Conservation (phyloP, 306 rosid species). For the Vigna mungo region DNA sequence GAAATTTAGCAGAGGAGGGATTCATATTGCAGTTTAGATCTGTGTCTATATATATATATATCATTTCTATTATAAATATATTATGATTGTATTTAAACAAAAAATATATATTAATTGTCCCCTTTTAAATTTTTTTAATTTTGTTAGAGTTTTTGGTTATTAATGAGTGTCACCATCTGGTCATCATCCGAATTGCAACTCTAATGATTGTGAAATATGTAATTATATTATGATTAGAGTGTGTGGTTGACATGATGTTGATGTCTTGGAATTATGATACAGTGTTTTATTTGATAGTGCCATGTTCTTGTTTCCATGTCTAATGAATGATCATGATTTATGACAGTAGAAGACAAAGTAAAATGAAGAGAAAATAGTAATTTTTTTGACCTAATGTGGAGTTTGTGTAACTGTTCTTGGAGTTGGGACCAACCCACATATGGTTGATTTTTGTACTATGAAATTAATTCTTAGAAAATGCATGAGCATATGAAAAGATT, state of each 20-base stretch:
- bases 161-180: constrained; percentile 47
- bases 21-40: background rate
- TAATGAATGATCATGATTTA: constrained; percentile 19
- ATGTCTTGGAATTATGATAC: constrained; percentile 36
- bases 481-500: background rate
- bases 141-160: background rate
- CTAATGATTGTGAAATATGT: constrained; percentile 30
- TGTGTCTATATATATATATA: too few species aligned
- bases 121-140: background rate
- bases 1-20: background rate
- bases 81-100: background rate
- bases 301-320: constrained; percentile 15
- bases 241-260: constrained; percentile 44
- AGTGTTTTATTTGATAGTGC: background rate
- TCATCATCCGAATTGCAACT: constrained; percentile 22
- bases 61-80: background rate
- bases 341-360: constrained; percentile 46
- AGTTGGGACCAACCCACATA: constrained; percentile 34
- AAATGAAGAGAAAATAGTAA: background rate
- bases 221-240: constrained; percentile 36
- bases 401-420: constrained; percentile 7
- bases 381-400: background rate
- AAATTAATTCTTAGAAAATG: background rate
- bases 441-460: constrained; percentile 25
- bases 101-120: background rate